A percentile compares a stretch with the other conserved stretches of the same genome.
phyloP scores from a whole-genome alignment of 108 stramenopile species.

The Pseudonitzschia delicatissima region DNA sequence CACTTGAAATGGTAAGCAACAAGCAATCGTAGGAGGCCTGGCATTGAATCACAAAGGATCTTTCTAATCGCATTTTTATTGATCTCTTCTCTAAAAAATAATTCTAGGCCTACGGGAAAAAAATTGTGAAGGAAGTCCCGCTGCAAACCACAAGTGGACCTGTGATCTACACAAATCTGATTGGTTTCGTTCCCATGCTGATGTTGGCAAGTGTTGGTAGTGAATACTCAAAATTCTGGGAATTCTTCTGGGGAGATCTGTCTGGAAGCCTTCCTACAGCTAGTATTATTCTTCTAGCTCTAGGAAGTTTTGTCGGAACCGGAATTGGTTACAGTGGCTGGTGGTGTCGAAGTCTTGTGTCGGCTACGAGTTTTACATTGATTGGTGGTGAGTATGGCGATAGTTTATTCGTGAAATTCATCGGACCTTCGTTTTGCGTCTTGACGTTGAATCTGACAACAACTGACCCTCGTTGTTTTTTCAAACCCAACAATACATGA shows the following conservation, averaged over 20 bases:
- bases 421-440: not conserved
- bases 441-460: not conserved
- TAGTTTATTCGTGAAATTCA: not conserved
- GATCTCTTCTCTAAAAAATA: too few relatives aligned
- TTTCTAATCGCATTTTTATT: not conserved
- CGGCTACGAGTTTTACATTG: conserved; percentile 78
- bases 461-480: not conserved
- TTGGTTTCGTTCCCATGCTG: conserved; percentile 82
- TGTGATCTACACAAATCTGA: conserved; percentile 86
- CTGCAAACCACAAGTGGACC: conserved; percentile 80
- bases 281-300: conserved; percentile 40
- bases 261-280: conserved; percentile 34
- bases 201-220: conserved; percentile 64
- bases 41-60: not conserved
- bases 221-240: conserved; percentile 56
- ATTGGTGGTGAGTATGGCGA: conserved; percentile 50
- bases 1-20: conserved; percentile 72
- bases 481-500: not conserved
- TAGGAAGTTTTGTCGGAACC: conserved; percentile 79
- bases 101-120: conserved; percentile 76
- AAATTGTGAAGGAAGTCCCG: conserved; percentile 69
- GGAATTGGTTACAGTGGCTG: conserved; percentile 88
- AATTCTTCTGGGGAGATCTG: conserved; percentile 21
- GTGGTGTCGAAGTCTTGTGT: conserved; percentile 81
- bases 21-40: not conserved